Percentiles rank a stretch among this genome's conserved stretches.
phyloP scores from a whole-genome alignment of 2,329 filamentous ascomycete genomes.

The Pseudogymnoascus sp. region DNA sequence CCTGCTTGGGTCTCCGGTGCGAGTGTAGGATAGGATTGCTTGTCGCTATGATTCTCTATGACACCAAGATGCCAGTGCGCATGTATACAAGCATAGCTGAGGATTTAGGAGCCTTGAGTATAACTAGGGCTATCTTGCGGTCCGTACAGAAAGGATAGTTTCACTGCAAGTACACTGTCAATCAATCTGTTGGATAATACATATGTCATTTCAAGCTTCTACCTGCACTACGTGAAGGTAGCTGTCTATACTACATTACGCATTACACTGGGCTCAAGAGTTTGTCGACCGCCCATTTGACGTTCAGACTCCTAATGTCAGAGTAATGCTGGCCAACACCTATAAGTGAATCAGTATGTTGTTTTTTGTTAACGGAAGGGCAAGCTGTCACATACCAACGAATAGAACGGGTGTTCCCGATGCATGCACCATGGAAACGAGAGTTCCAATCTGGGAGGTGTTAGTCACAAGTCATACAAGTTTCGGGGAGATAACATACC shows the following conservation, averaged over 20 bases:
- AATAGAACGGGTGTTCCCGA: slow-evolving; percentile 95
- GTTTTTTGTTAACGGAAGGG: neutral
- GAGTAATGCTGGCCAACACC: slow-evolving; percentile 60
- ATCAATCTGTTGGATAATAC: neutral
- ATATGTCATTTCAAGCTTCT: slow-evolving; percentile 6
- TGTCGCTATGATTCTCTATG: neutral
- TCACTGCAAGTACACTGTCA: neutral
- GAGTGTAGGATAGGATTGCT: neutral
- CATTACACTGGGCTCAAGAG: slow-evolving; percentile 34
- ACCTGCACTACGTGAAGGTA: neutral
- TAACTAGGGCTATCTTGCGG: neutral
- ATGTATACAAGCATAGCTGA: neutral
- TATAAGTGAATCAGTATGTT: neutral
- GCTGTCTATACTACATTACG: neutral
- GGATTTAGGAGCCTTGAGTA: neutral
- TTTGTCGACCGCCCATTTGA: slow-evolving; percentile 61
- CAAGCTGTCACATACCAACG: slow-evolving; percentile 44
- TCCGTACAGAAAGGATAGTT: neutral
- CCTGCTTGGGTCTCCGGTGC: neutral
- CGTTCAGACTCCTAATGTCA: slow-evolving; percentile 59
- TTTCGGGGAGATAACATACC: slow-evolving; percentile 47
- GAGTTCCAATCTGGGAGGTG: slow-evolving; percentile 44
- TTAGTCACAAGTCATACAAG: slow-evolving; percentile 4
- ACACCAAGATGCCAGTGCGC: neutral
- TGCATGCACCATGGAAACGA: slow-evolving; percentile 95